A percentile compares a stretch with the other conserved stretches of the same genome.
Evolutionary conservation across 306 rosid species (phyloP).

Genomic region (Cicer bijugum): DNA sequence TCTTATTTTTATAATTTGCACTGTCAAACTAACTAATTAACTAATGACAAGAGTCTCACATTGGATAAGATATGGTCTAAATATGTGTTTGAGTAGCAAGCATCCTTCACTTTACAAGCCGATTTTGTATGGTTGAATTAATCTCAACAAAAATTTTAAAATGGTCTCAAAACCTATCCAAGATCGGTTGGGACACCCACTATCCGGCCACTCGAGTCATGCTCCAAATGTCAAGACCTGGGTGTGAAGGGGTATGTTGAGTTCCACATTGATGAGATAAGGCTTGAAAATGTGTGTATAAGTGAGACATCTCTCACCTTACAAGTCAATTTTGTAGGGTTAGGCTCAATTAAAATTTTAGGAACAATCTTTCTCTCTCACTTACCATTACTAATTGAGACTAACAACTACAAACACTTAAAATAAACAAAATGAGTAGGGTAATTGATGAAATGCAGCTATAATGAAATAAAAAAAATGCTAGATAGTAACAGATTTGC

Average conservation of each 20-base stretch:
- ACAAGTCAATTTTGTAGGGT: no score
- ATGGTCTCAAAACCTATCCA: background rate
- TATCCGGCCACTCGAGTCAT: background rate
- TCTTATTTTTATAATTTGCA: background rate
- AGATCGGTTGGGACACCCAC: background rate
- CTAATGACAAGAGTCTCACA: no score
- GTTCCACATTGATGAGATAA: no score
- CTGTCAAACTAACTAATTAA: background rate
- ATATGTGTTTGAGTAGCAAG: no score
- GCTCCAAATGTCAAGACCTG: background rate
- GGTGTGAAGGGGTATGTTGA: background rate
- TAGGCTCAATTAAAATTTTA: no score
- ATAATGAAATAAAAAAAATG: slow-evolving; percentile 9
- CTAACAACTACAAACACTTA: background rate
- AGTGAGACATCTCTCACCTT: no score
- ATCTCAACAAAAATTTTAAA: no score
- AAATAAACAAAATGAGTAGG: background rate
- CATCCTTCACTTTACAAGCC: no score
- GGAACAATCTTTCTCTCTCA: background rate
- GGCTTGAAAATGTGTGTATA: no score
- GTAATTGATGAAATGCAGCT: slow-evolving; percentile 11
- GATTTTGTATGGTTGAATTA: no score
- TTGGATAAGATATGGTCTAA: no score
- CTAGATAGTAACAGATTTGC: background rate
- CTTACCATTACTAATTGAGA: background rate